phyloP scores from a whole-genome alignment of 2,329 filamentous ascomycete species.

The Domatiomyces globalis region DNA sequence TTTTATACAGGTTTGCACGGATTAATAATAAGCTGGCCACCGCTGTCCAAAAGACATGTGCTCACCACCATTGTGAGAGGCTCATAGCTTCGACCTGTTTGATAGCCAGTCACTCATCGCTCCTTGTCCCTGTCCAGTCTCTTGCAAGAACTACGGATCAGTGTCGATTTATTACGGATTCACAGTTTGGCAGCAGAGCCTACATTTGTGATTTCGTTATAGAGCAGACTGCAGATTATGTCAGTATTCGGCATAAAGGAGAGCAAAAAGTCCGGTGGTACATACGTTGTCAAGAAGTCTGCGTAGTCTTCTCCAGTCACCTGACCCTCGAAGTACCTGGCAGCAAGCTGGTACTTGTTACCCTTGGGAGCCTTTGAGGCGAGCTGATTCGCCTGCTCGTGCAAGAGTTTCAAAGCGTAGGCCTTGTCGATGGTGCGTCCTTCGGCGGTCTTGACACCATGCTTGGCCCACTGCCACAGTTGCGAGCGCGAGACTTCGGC shows the following conservation, averaged over 20 bases:
- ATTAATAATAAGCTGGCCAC: neutral
- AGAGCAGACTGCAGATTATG: slow-evolving; percentile 49
- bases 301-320: slow-evolving; percentile 96
- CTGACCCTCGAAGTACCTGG: slow-evolving; percentile 83
- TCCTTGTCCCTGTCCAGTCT: neutral
- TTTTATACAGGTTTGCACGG: neutral
- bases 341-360: slow-evolving; percentile 82
- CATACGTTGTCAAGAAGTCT: slow-evolving; percentile 81
- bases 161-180: slow-evolving; percentile 7
- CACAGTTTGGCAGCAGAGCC: slow-evolving; percentile 51
- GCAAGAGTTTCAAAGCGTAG: slow-evolving; percentile 72
- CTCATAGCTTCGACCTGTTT: neutral
- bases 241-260: slow-evolving; percentile 10
- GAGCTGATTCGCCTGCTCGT: slow-evolving; percentile 69
- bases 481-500: slow-evolving; percentile 90
- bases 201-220: slow-evolving; percentile 72
- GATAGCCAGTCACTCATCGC: neutral
- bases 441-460: slow-evolving; percentile 61
- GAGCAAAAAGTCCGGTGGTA: slow-evolving; percentile 17
- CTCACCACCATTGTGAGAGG: neutral
- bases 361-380: slow-evolving; percentile 62
- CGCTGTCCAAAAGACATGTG: neutral
- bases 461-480: slow-evolving; percentile 88
- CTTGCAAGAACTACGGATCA: neutral
- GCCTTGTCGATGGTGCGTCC: slow-evolving; percentile 88